Conservation (phyloP, 148 eudicot genomes). For the Vaccinium myrtillus region DNA sequence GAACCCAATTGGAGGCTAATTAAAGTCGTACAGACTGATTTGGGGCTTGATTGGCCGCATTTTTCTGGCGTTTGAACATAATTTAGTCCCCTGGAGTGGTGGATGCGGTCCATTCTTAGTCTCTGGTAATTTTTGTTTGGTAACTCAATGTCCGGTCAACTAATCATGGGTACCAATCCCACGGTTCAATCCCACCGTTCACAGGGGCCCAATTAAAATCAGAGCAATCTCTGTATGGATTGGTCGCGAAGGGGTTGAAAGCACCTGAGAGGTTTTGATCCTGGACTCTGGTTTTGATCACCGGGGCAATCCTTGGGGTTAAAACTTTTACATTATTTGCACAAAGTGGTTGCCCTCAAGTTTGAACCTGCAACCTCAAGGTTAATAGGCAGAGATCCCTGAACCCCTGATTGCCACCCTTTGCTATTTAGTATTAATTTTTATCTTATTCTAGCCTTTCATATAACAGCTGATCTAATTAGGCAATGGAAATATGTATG, state of each 20-base stretch:
- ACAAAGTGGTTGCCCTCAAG: not conserved
- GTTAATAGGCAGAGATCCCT: not conserved
- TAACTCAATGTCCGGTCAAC: not conserved
- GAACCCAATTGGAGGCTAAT: too few relatives aligned
- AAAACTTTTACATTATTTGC: not conserved
- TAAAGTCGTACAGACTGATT: not conserved
- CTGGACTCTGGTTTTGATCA: not conserved
- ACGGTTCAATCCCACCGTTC: too few relatives aligned
- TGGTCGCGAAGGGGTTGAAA: too few relatives aligned
- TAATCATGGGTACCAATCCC: too few relatives aligned
- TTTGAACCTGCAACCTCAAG: not conserved
- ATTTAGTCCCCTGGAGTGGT: too few relatives aligned
- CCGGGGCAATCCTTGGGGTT: not conserved
- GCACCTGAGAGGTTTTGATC: too few relatives aligned
- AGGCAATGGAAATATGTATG: not conserved
- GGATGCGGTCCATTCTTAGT: too few relatives aligned
- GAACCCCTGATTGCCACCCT: not conserved
- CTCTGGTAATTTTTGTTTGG: too few relatives aligned
- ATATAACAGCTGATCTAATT: not conserved
- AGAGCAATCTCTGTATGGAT: too few relatives aligned
- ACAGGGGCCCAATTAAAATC: too few relatives aligned
- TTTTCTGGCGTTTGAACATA: too few relatives aligned
- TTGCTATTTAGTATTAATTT: not conserved
- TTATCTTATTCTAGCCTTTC: not conserved
- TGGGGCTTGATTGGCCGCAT: not conserved